phyloP scores from a whole-genome alignment of 2,329 filamentous ascomycete species.

The Teratosphaeria gauchensis region DNA sequence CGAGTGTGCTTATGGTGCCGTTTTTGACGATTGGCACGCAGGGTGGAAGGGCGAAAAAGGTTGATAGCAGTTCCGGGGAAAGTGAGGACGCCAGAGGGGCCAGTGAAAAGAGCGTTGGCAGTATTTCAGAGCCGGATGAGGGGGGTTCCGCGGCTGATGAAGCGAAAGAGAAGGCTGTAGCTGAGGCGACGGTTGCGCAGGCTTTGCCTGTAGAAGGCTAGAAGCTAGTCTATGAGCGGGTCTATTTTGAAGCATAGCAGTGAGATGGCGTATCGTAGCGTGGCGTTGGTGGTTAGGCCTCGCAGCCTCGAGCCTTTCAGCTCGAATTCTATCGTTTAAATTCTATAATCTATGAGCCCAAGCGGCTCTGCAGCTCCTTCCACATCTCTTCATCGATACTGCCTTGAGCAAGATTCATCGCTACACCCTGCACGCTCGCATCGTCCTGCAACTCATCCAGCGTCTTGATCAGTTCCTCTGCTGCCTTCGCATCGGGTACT shows the following conservation, averaged over 20 bases:
- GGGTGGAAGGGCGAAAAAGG: constrained; percentile 27
- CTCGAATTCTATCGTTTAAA: no score
- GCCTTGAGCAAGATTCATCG: constrained; percentile 53
- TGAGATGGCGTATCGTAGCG: no score
- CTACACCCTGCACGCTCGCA: constrained; percentile 66
- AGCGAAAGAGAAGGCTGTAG: constrained; percentile 3
- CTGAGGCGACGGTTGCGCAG: neutral
- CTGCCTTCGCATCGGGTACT: constrained; percentile 48
- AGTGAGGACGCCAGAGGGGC: neutral
- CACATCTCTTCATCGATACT: constrained; percentile 13
- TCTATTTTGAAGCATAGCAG: no score
- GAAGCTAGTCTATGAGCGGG: no score
- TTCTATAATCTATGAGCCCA: neutral
- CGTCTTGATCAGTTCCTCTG: constrained; percentile 50
- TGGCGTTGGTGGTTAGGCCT: no score
- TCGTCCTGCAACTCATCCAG: constrained; percentile 51
- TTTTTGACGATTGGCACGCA: constrained; percentile 48
- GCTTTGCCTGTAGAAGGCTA: no score
- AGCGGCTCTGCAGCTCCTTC: constrained; percentile 19
- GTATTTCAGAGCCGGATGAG: neutral
- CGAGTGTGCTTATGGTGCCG: constrained; percentile 39
- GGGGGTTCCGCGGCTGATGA: neutral
- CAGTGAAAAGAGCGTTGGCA: no score
- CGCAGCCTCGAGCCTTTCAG: no score
- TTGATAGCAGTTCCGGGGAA: neutral